Base-by-base conservation (phyloP, 345 rosid species). In the Garcia nutans region DNA sequence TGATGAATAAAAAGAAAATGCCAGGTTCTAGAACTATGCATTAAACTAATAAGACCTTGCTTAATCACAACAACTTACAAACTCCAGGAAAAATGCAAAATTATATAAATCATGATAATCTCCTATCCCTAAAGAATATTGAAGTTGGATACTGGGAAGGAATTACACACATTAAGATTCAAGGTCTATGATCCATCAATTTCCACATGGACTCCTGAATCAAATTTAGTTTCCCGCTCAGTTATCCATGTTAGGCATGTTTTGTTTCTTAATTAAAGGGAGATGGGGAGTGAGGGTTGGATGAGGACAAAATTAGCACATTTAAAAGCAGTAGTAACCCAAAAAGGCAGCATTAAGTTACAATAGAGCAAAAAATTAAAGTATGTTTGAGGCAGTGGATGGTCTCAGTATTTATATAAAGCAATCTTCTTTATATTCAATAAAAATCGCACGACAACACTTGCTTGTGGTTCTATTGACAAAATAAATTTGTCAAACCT, bases 401-500 rank as follows among this genome's bases (percentile, higher is more conserved):
- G 24, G 31, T 31, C 56, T 45, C 19, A 19, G 31, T 6, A 22
- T 3, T 19, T 19, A 10, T 47, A n/a, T 8, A 65, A 23, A 73
- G 50, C 26, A 68, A 59, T 19, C 24, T 57, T 68, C 37, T 58
- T 24, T 59, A 24, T 28, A 42, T 64, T 28, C 1, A 24, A 52
- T 12, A 15, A 60, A 42, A 68, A 47, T 28, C 8, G n/a, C 45
- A 59, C 28, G 11, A 49, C 54, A 61, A n/a, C 20, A 54, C 7
- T 54, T 54, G 45, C 28, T 62, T 52, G 71, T 20, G 11, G 31
- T 67, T 45, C 52, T 24, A 10, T 6, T 60, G 37, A 54, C 15
- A 41, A 52, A 41, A 15, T 12, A 56, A n/a, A 42, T 13, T 31
- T 69, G 31, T 70, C 22, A 28, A 41, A 93, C 99, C 93, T 91